Evolutionary conservation across 441 rosid genomes (phyloP).

Genomic region (Adansonia rubrostipa): DNA sequence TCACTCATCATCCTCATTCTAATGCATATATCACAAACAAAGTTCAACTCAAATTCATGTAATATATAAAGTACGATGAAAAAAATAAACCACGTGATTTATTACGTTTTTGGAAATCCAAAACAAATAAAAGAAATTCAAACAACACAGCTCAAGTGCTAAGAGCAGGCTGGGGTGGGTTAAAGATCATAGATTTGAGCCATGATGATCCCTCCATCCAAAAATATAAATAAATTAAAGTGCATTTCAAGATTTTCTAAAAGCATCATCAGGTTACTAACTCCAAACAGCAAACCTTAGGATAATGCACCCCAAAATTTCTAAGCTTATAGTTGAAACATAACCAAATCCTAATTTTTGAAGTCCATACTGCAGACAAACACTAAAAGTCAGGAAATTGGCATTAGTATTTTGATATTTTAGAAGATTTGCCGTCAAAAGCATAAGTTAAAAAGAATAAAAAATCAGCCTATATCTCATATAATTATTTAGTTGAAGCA

Average conservation of each 20-base stretch:
- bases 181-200: conserved; percentile 13
- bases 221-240: conserved; percentile 1
- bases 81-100: not conserved
- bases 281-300: conserved; percentile 2
- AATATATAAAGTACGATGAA: not conserved
- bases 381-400: not conserved
- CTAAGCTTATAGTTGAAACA: conserved; percentile 6
- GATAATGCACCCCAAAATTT: not conserved
- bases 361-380: conserved; percentile 10
- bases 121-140: conserved; percentile 4
- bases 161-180: not conserved
- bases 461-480: not conserved
- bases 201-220: not conserved
- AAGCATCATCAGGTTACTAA: conserved; percentile 19
- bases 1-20: not conserved
- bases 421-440: not conserved
- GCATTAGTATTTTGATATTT: conserved; percentile 2
- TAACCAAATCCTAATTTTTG: conserved; percentile 16
- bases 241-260: not conserved
- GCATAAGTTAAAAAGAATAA: not conserved
- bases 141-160: not conserved
- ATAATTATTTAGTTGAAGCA: conserved; percentile 19
- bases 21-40: conserved; percentile 13
- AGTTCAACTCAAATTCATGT: conserved; percentile 7
- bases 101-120: not conserved